Evolutionary conservation across 208 protist genomes (phyloP).

Genomic region (Borovskyia barvae): DNA sequence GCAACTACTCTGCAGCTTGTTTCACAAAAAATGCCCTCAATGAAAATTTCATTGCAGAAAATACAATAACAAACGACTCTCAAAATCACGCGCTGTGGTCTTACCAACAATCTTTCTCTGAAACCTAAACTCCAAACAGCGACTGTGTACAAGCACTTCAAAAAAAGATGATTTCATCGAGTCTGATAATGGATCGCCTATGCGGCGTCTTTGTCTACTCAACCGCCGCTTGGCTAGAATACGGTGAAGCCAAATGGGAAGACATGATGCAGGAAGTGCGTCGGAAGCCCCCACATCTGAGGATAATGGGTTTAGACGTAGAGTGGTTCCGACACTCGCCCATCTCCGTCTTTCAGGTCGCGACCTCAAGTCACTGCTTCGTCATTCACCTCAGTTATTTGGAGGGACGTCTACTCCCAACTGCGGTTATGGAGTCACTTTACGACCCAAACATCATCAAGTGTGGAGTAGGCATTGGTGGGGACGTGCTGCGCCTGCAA

Average conservation of each 20-base stretch:
- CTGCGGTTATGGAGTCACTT: constrained; percentile 19
- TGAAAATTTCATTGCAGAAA: too few relatives aligned
- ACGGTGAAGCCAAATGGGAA: constrained; percentile 30
- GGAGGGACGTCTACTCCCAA: constrained; percentile 26
- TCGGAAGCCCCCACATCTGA: constrained; percentile 10
- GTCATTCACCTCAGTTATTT: constrained; percentile 60
- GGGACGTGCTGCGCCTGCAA: constrained; percentile 34
- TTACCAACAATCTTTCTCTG: not conserved
- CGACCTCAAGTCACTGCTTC: constrained; percentile 57
- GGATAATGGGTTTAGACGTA: constrained; percentile 48
- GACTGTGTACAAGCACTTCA: too few relatives aligned
- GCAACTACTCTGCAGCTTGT: not conserved
- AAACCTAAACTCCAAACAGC: not conserved
- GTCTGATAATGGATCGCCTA: constrained; percentile 5
- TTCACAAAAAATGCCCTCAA: too few relatives aligned
- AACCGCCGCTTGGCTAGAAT: constrained; percentile 24
- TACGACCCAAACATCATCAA: constrained; percentile 36
- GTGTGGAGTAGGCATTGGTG: constrained; percentile 46
- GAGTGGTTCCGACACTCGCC: constrained; percentile 59
- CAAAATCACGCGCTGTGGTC: too few relatives aligned
- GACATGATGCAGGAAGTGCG: constrained; percentile 37
- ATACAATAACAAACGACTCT: too few relatives aligned
- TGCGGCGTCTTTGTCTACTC: constrained; percentile 29
- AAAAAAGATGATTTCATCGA: too few relatives aligned
- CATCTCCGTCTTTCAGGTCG: constrained; percentile 47